phyloP scores from a whole-genome alignment of 2,329 filamentous ascomycete species.

The Tolypocladium endophyticum region DNA sequence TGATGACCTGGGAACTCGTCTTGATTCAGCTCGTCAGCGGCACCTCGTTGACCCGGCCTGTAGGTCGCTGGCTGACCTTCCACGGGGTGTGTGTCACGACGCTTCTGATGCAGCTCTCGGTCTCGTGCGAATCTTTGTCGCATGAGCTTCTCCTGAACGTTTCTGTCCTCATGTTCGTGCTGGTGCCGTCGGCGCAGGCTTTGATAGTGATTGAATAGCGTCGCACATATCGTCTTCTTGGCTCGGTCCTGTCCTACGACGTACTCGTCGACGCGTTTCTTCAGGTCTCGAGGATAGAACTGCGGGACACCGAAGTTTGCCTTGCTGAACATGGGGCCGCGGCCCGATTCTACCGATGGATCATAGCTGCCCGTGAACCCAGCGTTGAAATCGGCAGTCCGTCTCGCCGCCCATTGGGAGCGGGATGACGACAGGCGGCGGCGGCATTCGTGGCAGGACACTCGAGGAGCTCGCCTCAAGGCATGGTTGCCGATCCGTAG shows the following conservation, averaged over 20 bases:
- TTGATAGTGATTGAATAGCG: constrained; percentile 96
- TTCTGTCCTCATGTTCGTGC: constrained; percentile 58
- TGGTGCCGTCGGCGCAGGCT: constrained; percentile 68
- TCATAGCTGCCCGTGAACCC: constrained; percentile 52
- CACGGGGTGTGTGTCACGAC: constrained; percentile 57
- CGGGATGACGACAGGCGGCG: constrained; percentile 15
- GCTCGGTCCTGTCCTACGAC: constrained; percentile 93
- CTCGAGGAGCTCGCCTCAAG: background rate
- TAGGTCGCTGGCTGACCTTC: constrained; percentile 50
- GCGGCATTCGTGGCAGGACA: background rate
- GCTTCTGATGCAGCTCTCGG: constrained; percentile 42
- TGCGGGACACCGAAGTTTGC: constrained; percentile 47
- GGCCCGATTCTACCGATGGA: constrained; percentile 37
- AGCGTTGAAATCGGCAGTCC: constrained; percentile 41
- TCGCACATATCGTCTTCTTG: constrained; percentile 85
- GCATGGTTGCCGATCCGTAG: background rate
- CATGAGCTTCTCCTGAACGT: constrained; percentile 51
- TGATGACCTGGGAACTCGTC: constrained; percentile 45
- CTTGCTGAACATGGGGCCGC: constrained; percentile 51
- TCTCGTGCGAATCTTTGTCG: constrained; percentile 64
- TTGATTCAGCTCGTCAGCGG: constrained; percentile 23
- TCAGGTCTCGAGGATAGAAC: constrained; percentile 60
- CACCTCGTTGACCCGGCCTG: background rate
- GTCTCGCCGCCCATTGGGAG: constrained; percentile 20
- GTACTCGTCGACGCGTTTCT: constrained; percentile 87